A percentile compares a stretch with the other conserved stretches of the same genome.
Evolutionary conservation across 495 filamentous ascomycete species (phyloP).

Genomic region (Penicillium subrubescens): DNA sequence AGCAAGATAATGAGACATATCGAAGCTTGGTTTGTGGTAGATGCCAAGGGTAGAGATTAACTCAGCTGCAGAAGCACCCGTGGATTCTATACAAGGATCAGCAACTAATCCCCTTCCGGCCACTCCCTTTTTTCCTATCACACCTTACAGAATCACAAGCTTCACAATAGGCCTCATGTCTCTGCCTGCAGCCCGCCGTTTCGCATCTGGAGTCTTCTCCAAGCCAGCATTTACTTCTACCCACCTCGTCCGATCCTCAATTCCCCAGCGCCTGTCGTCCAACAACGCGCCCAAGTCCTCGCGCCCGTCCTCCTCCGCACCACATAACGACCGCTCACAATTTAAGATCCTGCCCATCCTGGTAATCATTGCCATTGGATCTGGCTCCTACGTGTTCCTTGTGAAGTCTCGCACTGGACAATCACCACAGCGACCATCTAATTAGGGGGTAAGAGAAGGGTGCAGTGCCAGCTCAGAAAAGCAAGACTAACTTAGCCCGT

Average conservation of each 20-base stretch:
- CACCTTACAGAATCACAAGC: not conserved
- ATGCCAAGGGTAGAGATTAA: not conserved
- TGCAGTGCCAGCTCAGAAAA: not conserved
- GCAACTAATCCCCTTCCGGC: not conserved
- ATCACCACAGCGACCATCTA: constrained; percentile 13
- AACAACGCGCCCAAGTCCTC: constrained; percentile 15
- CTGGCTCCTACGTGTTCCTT: constrained; percentile 62
- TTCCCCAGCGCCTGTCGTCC: constrained; percentile 27
- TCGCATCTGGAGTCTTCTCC: constrained; percentile 13
- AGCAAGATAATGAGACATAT: too few relatives aligned
- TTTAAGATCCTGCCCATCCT: constrained; percentile 70
- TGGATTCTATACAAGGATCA: not conserved
- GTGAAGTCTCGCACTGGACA: constrained; percentile 59
- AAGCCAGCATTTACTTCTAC: constrained; percentile 10
- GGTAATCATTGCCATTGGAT: constrained; percentile 58
- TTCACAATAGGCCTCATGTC: not conserved
- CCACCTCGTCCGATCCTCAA: constrained; percentile 17
- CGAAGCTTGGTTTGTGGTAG: not conserved
- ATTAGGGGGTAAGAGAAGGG: constrained; percentile 8
- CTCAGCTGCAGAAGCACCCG: not conserved
- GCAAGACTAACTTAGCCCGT: not conserved
- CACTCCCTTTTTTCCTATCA: not conserved
- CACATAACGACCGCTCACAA: constrained; percentile 42
- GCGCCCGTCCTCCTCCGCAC: constrained; percentile 27
- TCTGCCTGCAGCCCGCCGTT: not conserved